phyloP scores from a whole-genome alignment of 768 basidiomycete species.

The Rhodotorula babjevae region DNA sequence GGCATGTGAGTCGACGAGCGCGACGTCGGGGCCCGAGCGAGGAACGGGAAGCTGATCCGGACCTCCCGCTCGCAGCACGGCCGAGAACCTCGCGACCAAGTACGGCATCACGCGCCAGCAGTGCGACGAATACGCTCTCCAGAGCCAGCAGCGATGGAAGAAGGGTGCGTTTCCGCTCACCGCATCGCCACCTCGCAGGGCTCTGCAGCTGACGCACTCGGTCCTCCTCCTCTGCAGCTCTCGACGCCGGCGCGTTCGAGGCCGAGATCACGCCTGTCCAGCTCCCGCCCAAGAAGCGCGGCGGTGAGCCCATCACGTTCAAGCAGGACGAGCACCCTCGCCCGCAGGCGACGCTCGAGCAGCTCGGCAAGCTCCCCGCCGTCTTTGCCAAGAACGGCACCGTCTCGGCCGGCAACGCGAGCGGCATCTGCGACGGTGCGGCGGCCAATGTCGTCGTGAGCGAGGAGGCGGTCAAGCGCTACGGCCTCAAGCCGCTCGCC shows the following conservation, averaged over 20 bases:
- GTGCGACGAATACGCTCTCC: conserved; percentile 48
- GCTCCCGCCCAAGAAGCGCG: conserved; percentile 43
- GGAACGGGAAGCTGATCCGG: too few species aligned
- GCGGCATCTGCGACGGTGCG: conserved; percentile 50
- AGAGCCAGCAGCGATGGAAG: conserved; percentile 48
- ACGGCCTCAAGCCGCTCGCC: conserved; percentile 48
- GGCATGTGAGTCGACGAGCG: conserved; percentile 13
- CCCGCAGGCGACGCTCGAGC: conserved; percentile 45
- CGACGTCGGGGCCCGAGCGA: too few species aligned
- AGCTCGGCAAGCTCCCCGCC: conserved; percentile 44
- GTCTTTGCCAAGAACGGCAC: conserved; percentile 48
- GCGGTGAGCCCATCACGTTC: conserved; percentile 39
- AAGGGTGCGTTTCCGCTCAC: conserved; percentile 12
- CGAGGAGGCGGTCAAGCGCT: conserved; percentile 45
- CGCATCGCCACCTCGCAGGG: background rate
- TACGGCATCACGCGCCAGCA: conserved; percentile 49
- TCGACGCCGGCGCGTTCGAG: conserved; percentile 45
- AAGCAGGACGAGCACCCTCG: conserved; percentile 49
- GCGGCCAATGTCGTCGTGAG: conserved; percentile 50
- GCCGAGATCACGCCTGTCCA: conserved; percentile 43
- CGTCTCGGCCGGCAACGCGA: conserved; percentile 49
- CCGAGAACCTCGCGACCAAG: conserved; percentile 50
- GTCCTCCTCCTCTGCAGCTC: conserved; percentile 7
- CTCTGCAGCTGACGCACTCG: background rate
- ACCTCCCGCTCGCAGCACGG: conserved; percentile 42